phyloP scores from a whole-genome alignment of 495 filamentous ascomycete species.

The Penicillium canescens region DNA sequence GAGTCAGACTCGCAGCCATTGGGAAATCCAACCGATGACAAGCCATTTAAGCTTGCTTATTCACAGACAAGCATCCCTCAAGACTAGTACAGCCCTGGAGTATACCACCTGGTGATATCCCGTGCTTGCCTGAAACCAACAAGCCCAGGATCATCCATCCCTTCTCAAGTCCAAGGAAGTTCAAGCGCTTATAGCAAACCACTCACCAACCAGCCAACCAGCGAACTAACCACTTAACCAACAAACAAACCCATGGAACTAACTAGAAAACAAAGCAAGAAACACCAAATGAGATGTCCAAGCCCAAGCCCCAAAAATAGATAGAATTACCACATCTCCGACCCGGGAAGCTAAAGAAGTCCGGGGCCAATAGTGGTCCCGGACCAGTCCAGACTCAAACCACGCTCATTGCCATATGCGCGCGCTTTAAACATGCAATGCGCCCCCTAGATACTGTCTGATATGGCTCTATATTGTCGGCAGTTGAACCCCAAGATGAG shows the following conservation, averaged over 20 bases:
- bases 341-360: constrained; percentile 8
- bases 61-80: constrained; percentile 1
- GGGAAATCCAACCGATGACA: constrained; percentile 6
- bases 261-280: neutral
- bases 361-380: constrained; percentile 1
- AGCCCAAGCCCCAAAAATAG: constrained; percentile 3
- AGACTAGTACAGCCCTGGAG: neutral
- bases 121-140: neutral
- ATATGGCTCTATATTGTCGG: neutral
- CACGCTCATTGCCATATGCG: constrained; percentile 7
- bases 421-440: constrained; percentile 5
- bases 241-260: neutral
- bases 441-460: neutral
- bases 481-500: constrained; percentile 8
- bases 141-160: constrained; percentile 2
- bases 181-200: neutral
- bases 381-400: constrained; percentile 10
- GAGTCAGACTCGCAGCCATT: constrained; percentile 14
- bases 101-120: constrained; percentile 6
- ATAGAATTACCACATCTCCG: constrained; percentile 2
- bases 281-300: neutral
- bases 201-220: neutral
- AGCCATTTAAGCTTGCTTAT: constrained; percentile 6
- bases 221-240: neutral
- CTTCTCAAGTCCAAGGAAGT: neutral